Percentiles rank a stretch among this genome's conserved stretches.
Conservation (phyloP, 2,329 filamentous ascomycete genomes). For the Fusarium liriodendri region DNA sequence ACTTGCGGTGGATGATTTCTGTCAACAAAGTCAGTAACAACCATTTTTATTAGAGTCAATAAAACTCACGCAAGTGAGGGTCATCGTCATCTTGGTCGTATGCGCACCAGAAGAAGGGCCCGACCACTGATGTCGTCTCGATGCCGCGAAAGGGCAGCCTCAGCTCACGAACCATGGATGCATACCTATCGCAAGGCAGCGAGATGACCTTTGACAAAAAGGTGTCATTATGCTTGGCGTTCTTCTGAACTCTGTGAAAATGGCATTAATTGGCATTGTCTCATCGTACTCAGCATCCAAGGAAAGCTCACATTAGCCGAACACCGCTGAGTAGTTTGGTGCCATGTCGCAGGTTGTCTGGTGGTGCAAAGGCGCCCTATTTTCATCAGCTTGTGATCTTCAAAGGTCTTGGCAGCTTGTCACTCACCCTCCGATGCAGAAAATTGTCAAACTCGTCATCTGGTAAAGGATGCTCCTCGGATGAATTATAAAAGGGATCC, state of each 20-base stretch:
- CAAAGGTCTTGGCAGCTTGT: not conserved
- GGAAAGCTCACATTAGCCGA: conserved; percentile 62
- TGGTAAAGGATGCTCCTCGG: conserved; percentile 63
- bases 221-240: conserved; percentile 67
- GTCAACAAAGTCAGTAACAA: not conserved
- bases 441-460: conserved; percentile 70
- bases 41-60: not conserved
- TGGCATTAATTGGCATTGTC: conserved; percentile 4
- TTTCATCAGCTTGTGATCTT: conserved; percentile 18
- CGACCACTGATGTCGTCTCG: conserved; percentile 69
- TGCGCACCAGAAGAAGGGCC: conserved; percentile 72
- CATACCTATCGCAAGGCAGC: conserved; percentile 61
- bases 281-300: not conserved
- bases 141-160: conserved; percentile 67
- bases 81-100: conserved; percentile 67
- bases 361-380: conserved; percentile 65
- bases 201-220: conserved; percentile 68
- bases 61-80: conserved; percentile 64
- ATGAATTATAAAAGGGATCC: conserved; percentile 62
- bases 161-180: conserved; percentile 65
- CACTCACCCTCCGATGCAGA: conserved; percentile 59
- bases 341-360: conserved; percentile 53
- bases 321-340: conserved; percentile 62
- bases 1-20: conserved; percentile 74
- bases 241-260: conserved; percentile 62